These are phyloP conservation scores for Botrytis fabae DNA, from an alignment of 2,329 filamentous ascomycete genomes.

Conservation along the genomic window DNA sequence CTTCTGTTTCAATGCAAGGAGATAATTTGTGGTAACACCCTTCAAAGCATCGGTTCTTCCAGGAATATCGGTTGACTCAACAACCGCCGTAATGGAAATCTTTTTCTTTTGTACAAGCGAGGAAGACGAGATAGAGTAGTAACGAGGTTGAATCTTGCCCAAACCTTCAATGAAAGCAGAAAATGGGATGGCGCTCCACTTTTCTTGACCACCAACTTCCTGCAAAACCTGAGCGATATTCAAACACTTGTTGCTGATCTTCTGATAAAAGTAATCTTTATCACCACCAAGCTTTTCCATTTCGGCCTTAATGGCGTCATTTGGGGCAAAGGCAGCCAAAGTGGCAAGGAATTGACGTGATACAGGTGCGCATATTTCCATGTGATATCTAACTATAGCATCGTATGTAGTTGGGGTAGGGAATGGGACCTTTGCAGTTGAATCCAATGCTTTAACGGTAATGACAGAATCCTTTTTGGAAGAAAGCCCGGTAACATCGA, in stretches of 20 bases:
- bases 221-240: conserved; percentile 88
- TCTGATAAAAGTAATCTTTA: conserved; percentile 92
- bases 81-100: conserved; percentile 92
- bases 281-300: conserved; percentile 86
- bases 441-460: conserved; percentile 85
- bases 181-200: conserved; percentile 86
- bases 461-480: conserved; percentile 81
- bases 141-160: conserved; percentile 93
- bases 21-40: conserved; percentile 95
- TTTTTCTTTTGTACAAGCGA: conserved; percentile 91
- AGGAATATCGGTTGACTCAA: conserved; percentile 78
- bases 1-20: conserved; percentile 92
- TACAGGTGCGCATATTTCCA: conserved; percentile 93
- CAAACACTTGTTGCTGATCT: conserved; percentile 76
- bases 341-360: conserved; percentile 93
- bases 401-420: conserved; percentile 96
- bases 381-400: conserved; percentile 88
- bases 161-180: conserved; percentile 92
- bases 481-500: conserved; percentile 73
- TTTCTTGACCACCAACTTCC: conserved; percentile 67
- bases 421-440: conserved; percentile 96
- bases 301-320: conserved; percentile 80
- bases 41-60: conserved; percentile 78
- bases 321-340: conserved; percentile 85
- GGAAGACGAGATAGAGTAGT: conserved; percentile 99